Evolutionary conservation across 129 eudicot species (phyloP), one percentile per base, ranked within the genome.

Genomic region (Helianthus annuus): DNA sequence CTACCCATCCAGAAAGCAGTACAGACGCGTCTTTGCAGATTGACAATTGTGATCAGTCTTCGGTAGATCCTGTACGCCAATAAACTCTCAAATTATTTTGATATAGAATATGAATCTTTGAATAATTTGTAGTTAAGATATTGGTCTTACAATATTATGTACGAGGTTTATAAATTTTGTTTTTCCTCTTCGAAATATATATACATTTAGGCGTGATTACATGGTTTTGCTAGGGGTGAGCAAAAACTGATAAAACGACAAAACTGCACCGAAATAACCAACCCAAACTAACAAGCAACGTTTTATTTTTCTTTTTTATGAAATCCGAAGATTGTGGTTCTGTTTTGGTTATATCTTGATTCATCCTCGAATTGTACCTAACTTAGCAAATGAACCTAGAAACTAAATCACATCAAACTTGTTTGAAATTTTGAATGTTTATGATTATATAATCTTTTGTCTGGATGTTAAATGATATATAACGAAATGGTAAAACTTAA

Each of bases 21-120:
- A 71, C 59, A 48, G 79, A 75, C 69, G 14, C 75, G 16, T 79
- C 85, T 65, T 75, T 24, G 63, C 80, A 48, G 57, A 75, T 62
- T 61, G 76, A 77, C 40, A 70, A 70, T 70, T 77, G 81, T 63
- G 81, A 58, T n/a, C 71, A 62, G 51, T 42, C 81, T 61, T 64
- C 81, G 15, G 17, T 46, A 53, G 38, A 78, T 70, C 39, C 56
- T 53, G 59, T 71, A 62, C 62, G 66, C 42, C 66, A 63, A 53
- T 17, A 70, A 63, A 16, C 24, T 39, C 17, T 15, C 48, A 11
- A n/a, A 52, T 69, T 77, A 22, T 42, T 62, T 70, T 29, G 29
- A 78, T 64, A 70, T 63, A 51, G 44, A 7, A 13, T 44, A 27
- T 27, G 48, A 36, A 53, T 51, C 42, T 61, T 49, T 69, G 57